Base-by-base conservation (phyloP, 306 rosid species). In the Carpinus fangiana region DNA sequence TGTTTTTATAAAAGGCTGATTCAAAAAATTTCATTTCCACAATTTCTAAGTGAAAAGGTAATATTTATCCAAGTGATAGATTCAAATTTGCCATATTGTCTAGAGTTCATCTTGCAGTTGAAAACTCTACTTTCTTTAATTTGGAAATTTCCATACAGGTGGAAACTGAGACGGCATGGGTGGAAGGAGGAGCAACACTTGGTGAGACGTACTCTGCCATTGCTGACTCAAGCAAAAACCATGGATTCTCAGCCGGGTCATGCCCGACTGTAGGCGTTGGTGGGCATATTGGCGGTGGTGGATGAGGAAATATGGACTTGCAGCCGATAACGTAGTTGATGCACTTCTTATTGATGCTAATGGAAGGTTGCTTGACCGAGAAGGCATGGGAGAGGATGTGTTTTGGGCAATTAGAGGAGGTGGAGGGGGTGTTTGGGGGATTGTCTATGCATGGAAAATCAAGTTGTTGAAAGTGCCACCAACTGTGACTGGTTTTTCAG, bases 361-460 rank as follows among this genome's bases (percentile, higher is more conserved):
- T 0, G 93, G 93, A 36, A n/a, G 43, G 10, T 68, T 89, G 72
- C 31, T 88, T 7, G 80, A 89, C 82, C 73, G 93, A 0, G 36
- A 79, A 77, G 65, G 77, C 66, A 90, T 92, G 93, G 97, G 93
- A 72, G 96, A 92, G 47, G 96, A 92, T 72, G 93, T 92, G 85
- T 92, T 92, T 83, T 92, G 97, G 97, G 96, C 97, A 45, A 89
- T 92, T 51, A 85, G 97, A 89, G 93, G 93, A 53, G 97, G 96
- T 48, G 96, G 97, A 0, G 96, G 93, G 17, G 97, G 95, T 41
- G 73, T 92, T 56, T 89, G 92, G 91, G 96, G 97, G 17, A 75
- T 92, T 13, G 72, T 92, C 1, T 89, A 83, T 81, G 91, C 97
- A n/a, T 92, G 97, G 97, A 90, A 86, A 76, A 85, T 93, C 74